Evolutionary conservation across 2,329 filamentous ascomycete genomes (phyloP).

Genomic region (Exophiala alcalophila): DNA sequence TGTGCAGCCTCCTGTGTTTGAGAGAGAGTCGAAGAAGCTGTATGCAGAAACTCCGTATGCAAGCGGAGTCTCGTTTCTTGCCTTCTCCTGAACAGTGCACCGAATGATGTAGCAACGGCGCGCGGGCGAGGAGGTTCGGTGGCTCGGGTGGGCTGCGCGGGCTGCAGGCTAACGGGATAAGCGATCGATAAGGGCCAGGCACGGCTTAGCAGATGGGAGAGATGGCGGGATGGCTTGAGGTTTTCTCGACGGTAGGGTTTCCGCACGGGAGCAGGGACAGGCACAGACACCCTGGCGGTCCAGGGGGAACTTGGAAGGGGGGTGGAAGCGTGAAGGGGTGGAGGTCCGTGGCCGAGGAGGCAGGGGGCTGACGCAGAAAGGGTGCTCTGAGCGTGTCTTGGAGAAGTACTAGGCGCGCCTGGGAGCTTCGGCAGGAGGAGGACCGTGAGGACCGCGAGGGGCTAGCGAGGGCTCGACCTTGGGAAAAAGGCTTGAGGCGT

Average conservation of each 20-base stretch:
- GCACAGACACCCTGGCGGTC: constrained; percentile 4
- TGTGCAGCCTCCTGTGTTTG: constrained; percentile 27
- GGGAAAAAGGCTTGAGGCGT: too few species aligned
- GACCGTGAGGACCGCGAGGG: too few species aligned
- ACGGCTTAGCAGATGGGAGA: constrained; percentile 6
- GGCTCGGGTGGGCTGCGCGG: constrained; percentile 4
- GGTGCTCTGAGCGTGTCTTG: too few species aligned
- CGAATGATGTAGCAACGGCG: constrained; percentile 25
- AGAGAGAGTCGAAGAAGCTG: constrained; percentile 25
- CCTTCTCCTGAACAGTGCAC: constrained; percentile 27
- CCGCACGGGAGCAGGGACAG: constrained; percentile 10
- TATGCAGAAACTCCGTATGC: constrained; percentile 20
- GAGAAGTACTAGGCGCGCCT: too few species aligned
- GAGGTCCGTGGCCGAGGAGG: too few species aligned
- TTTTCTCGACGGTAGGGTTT: constrained; percentile 21
- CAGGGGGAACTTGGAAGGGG: constrained; percentile 1
- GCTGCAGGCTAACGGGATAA: constrained; percentile 24
- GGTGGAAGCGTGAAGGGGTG: constrained; percentile 4
- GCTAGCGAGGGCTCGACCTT: constrained; percentile 1
- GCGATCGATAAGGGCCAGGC: constrained; percentile 26
- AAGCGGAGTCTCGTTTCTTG: constrained; percentile 9
- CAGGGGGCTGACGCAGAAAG: too few species aligned
- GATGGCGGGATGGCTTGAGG: constrained; percentile 24
- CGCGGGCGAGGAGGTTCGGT: constrained; percentile 17
- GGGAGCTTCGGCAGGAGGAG: not conserved